Conservation (phyloP, 2,329 filamentous ascomycete species). For the Alternaria ethzedia region DNA sequence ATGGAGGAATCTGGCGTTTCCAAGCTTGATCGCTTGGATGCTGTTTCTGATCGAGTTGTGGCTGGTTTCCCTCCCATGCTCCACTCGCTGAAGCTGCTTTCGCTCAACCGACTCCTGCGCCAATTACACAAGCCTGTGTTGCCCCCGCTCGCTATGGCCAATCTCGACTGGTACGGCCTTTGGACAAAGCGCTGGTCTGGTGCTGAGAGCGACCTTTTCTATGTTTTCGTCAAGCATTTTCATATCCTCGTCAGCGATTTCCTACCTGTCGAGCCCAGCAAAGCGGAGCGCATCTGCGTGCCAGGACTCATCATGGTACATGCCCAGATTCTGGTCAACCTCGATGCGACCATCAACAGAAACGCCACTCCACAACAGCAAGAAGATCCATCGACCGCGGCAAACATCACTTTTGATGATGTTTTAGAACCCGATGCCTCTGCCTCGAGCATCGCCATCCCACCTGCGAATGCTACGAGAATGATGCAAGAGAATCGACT, state of each 20-base stretch:
- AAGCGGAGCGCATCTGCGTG: conserved; percentile 66
- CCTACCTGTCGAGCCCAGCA: conserved; percentile 55
- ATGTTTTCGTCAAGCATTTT: conserved; percentile 89
- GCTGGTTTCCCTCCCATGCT: conserved; percentile 73
- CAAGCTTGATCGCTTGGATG: conserved; percentile 58
- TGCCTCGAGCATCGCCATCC: conserved; percentile 66
- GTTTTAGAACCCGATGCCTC: conserved; percentile 71
- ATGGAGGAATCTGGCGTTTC: conserved; percentile 70
- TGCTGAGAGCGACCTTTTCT: conserved; percentile 86
- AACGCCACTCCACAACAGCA: conserved; percentile 56
- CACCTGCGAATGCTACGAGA: conserved; percentile 73
- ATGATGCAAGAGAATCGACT: conserved; percentile 89
- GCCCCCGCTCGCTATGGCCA: conserved; percentile 70
- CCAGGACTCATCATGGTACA: conserved; percentile 83
- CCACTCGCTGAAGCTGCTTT: conserved; percentile 66
- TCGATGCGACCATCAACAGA: conserved; percentile 85
- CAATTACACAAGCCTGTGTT: conserved; percentile 70
- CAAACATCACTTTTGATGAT: conserved; percentile 70
- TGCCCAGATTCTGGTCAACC: conserved; percentile 76
- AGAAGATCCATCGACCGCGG: conserved; percentile 46
- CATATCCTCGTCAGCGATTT: conserved; percentile 77
- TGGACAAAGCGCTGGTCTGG: conserved; percentile 89
- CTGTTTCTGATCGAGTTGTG: conserved; percentile 66
- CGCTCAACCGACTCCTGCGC: conserved; percentile 65
- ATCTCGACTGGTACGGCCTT: conserved; percentile 82